These are phyloP conservation scores for Tanacetum coccineum DNA, from an alignment of 129 eudicot species.

Conservation along the genomic window DNA sequence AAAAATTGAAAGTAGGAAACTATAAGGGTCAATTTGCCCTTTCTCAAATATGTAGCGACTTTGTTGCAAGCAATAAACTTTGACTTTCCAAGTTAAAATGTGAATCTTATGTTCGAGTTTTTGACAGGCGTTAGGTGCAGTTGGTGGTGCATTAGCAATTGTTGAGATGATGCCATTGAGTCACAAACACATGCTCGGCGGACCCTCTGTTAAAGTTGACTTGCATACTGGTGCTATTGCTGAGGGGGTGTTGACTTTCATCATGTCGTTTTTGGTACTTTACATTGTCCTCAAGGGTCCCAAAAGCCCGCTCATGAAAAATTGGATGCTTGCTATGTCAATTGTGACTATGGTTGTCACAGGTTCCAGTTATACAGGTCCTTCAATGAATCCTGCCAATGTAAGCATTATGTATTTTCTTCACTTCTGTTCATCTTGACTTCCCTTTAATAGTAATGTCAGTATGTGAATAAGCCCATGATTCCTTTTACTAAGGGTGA, in stretches of 20 bases:
- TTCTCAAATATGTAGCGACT: no score
- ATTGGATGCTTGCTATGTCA: constrained; percentile 68
- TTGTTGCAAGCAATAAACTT: not conserved
- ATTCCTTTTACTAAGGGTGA: not conserved
- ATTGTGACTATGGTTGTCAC: constrained; percentile 56
- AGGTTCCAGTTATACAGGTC: constrained; percentile 83
- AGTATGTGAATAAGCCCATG: not conserved
- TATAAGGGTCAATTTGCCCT: no score
- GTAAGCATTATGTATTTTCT: constrained; percentile 38
- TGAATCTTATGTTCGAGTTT: not conserved
- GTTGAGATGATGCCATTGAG: constrained; percentile 66
- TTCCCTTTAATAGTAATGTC: not conserved
- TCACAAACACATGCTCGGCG: constrained; percentile 74
- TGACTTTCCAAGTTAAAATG: not conserved
- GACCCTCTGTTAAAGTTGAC: constrained; percentile 84
- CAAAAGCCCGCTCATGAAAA: constrained; percentile 49
- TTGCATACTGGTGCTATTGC: constrained; percentile 86
- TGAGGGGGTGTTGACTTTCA: constrained; percentile 73
- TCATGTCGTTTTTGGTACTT: constrained; percentile 63
- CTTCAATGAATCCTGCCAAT: constrained; percentile 95
- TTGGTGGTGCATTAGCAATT: constrained; percentile 73
- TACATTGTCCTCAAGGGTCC: constrained; percentile 63
- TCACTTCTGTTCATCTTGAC: not conserved
- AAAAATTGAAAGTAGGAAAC: no score
- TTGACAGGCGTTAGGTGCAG: constrained; percentile 79